Evolutionary conservation across 768 basidiomycete species (phyloP).

Genomic region (Pholiota molesta): DNA sequence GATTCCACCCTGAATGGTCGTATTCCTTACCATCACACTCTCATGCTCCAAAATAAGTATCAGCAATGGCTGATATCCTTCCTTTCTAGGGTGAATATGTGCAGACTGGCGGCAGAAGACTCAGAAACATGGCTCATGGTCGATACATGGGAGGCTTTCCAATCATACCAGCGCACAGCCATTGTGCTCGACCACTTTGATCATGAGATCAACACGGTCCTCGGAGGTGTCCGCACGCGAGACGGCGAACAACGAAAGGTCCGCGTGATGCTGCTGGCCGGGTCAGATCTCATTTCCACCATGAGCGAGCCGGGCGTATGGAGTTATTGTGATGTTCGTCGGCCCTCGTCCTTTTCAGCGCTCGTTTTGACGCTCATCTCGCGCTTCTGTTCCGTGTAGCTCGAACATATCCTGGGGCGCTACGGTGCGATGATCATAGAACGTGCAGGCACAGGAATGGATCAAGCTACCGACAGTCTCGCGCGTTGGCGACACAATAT

Average conservation of each 20-base stretch:
- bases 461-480: slow-evolving; percentile 75
- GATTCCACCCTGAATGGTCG: slow-evolving; percentile 11
- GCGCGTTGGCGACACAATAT: slow-evolving; percentile 84
- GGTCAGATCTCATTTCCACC: slow-evolving; percentile 96
- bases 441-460: slow-evolving; percentile 91
- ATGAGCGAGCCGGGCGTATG: slow-evolving; percentile 99
- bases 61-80: slow-evolving; percentile 21
- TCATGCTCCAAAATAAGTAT: slow-evolving; percentile 18
- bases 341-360: slow-evolving; percentile 33
- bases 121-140: slow-evolving; percentile 96
- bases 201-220: slow-evolving; percentile 85
- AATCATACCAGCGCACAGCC: slow-evolving; percentile 93
- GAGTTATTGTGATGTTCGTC: slow-evolving; percentile 88
- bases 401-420: slow-evolving; percentile 94
- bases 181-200: slow-evolving; percentile 98
- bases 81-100: slow-evolving; percentile 76
- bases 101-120: slow-evolving; percentile 86
- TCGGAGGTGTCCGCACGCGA: slow-evolving; percentile 76
- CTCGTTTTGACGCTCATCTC: slow-evolving; percentile 6
- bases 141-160: slow-evolving; percentile 97
- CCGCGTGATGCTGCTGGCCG: slow-evolving; percentile 92
- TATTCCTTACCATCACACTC: slow-evolving; percentile 19
- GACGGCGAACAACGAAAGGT: slow-evolving; percentile 77
- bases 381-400: slow-evolving; percentile 43
- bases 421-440: slow-evolving; percentile 97